Evolutionary conservation across 2,329 filamentous ascomycete species (phyloP), one percentile per base, ranked within the genome.

Genomic region (Sporothrix dimorphospora): DNA sequence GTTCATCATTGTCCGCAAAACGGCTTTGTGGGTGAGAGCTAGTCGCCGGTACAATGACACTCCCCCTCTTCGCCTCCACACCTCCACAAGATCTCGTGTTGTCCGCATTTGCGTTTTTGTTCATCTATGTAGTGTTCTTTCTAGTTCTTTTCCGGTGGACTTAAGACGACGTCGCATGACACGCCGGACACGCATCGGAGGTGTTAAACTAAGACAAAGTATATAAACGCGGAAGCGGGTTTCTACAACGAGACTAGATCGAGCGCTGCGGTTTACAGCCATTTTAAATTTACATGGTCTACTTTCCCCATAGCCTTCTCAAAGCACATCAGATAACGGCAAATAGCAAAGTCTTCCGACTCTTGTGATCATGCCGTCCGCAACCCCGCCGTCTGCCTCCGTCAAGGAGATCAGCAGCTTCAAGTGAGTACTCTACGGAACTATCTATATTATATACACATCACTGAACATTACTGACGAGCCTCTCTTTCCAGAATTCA

Each of bases 401-500:
- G n/a, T 12, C 34, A 63, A 21, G 3, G 59, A 49, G 61, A 47
- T 21, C 8, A 66, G 61, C 61, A 66, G 40, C 42, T 66, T 66
- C 61, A 66, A 66, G 61, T 66, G 40, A 47, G 61, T 47, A 5
- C n/a, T 30, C n/a, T 5, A 47, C 2, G 19, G 8, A 1, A 12
- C 21, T 34, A 4, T 42, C 8, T 4, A 11, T 63, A 24, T 6
- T 42, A 3, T 6, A 8, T 19, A 11, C 11, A 24, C 21, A 9
- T 5, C 12, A 27, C 57, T 19, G n/a, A 40, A 34, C 16, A 21
- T 42, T 14, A 21, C 21, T 34, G 21, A 38, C 57, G 21, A 2
- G 4, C n/a, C 27, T n/a, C n/a, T 63, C 8, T 40, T 42, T 42
- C 21, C 61, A 69, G 67, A 45, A 69, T 69, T 45, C 67, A 69